These are phyloP conservation scores for Truncatella angustata DNA, from an alignment of 2,329 filamentous ascomycete species.

Conservation along the genomic window DNA sequence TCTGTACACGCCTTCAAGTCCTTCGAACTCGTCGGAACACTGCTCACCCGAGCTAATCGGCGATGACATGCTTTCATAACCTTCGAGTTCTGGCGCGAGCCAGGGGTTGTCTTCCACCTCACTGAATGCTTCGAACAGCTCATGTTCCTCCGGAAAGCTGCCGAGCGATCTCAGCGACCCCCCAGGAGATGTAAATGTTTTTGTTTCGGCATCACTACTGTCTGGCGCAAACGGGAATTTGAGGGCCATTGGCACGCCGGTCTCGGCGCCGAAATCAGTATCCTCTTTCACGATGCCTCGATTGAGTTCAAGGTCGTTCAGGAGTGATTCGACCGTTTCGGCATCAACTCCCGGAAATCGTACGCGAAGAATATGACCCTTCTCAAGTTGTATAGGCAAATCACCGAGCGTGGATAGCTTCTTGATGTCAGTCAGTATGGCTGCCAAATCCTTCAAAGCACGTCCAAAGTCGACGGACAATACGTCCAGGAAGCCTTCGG, in stretches of 20 bases:
- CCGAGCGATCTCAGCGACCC: conserved; percentile 44
- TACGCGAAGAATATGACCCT: conserved; percentile 67
- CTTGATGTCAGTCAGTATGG: conserved; percentile 77
- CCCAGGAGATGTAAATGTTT: conserved; percentile 43
- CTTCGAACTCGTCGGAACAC: conserved; percentile 49
- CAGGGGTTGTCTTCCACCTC: conserved; percentile 47
- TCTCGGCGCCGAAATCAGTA: conserved; percentile 63
- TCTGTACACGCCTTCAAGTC: conserved; percentile 55
- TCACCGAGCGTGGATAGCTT: conserved; percentile 76
- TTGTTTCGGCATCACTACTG: conserved; percentile 18
- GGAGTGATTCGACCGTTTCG: conserved; percentile 76
- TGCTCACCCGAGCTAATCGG: conserved; percentile 41
- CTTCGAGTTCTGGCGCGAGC: conserved; percentile 42
- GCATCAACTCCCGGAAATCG: conserved; percentile 90
- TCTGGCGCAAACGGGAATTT: conserved; percentile 82
- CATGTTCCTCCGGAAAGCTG: conserved; percentile 31
- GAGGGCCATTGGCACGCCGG: conserved; percentile 71
- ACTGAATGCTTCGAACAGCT: conserved; percentile 34
- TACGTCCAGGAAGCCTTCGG: conserved; percentile 78
- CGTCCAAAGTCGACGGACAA: conserved; percentile 87
- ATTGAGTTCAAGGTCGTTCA: conserved; percentile 81
- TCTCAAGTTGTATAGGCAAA: conserved; percentile 73
- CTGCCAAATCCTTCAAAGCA: conserved; percentile 78
- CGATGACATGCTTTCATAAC: conserved; percentile 51
- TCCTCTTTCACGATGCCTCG: conserved; percentile 80